Base-by-base conservation (phyloP, 2,329 filamentous ascomycete species). In the Pseudogymnoascus sp. region DNA sequence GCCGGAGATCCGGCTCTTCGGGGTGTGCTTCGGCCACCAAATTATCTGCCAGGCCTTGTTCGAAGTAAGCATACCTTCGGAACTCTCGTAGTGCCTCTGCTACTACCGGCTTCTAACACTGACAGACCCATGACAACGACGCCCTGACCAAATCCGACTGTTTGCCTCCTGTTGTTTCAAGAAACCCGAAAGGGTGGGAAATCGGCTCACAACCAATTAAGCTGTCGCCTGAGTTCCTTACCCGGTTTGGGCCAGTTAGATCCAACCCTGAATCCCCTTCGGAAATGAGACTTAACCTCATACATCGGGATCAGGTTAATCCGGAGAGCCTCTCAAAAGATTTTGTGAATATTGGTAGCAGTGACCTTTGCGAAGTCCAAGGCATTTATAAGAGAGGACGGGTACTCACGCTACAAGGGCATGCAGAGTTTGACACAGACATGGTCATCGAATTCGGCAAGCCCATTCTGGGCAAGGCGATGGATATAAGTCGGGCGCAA, bases 21-120 rank as follows among this genome's bases (percentile, higher is more conserved):
- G 76, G 0, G 75, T 73, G 26, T 78, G 76, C 61, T 78, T 78
- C 54, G 75, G 76, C 1, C 76, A 78, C 58, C 75, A 78, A 61
- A 63, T 78, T 4, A 63, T 77, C 4, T 74, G 72, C 61, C 71
- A 75, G 59, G 71, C 74, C 3, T 60, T 79, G 13, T 68, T 78
- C 13, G 64, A 11, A 5, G 29, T 54, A 13, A 8, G n/a, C 33
- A 33, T 11, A 0, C 5, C 26, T 13, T 10, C 5, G 15, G 33
- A 54, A 33, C 29, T 15, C 9, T 21, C n/a, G 29, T n/a, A 33
- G 5, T 11, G 5, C 2, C n/a, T 17, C n/a, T 17, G 4, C 17
- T 54, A 11, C 44, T 15, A 17, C 31, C 44, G 2, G 44, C 44
- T 54, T 50, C 44, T 54, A 11, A 54, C 44, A 17, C 17, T 2